Evolutionary conservation across 2,329 filamentous ascomycete species (phyloP).

Genomic region (Scleromitrula shiraiana): DNA sequence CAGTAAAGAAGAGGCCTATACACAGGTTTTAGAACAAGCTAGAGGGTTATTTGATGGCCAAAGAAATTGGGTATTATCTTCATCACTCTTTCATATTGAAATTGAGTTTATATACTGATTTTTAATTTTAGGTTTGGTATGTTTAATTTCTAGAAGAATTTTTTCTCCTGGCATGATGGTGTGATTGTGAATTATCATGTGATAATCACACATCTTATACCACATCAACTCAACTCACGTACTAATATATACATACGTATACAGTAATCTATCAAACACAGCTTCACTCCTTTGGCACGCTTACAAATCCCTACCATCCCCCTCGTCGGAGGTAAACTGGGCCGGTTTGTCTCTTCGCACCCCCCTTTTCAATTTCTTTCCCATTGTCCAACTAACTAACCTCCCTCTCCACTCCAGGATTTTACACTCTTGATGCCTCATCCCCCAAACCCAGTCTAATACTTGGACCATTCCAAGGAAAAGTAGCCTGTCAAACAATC

Average conservation of each 20-base stretch:
- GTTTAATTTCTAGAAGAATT: too few species aligned
- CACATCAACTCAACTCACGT: too few species aligned
- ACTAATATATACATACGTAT: too few species aligned
- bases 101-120: background rate
- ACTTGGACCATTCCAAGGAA: slow-evolving; percentile 73
- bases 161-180: too few species aligned
- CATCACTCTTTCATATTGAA: too few species aligned
- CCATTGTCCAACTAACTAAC: background rate
- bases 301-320: slow-evolving; percentile 61
- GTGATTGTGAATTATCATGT: too few species aligned
- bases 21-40: slow-evolving; percentile 64
- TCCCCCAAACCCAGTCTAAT: slow-evolving; percentile 48
- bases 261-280: slow-evolving; percentile 67
- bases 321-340: slow-evolving; percentile 68
- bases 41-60: slow-evolving; percentile 63
- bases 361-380: background rate
- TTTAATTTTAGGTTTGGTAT: background rate
- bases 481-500: slow-evolving; percentile 73
- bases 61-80: slow-evolving; percentile 75
- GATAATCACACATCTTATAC: too few species aligned
- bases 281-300: slow-evolving; percentile 74
- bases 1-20: slow-evolving; percentile 64
- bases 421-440: slow-evolving; percentile 58
- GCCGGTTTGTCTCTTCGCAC: slow-evolving; percentile 40
- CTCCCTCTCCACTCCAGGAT: slow-evolving; percentile 41